Evolutionary conservation across 805 yeast species (phyloP).

Genomic region (Yarrowia alimentaria): DNA sequence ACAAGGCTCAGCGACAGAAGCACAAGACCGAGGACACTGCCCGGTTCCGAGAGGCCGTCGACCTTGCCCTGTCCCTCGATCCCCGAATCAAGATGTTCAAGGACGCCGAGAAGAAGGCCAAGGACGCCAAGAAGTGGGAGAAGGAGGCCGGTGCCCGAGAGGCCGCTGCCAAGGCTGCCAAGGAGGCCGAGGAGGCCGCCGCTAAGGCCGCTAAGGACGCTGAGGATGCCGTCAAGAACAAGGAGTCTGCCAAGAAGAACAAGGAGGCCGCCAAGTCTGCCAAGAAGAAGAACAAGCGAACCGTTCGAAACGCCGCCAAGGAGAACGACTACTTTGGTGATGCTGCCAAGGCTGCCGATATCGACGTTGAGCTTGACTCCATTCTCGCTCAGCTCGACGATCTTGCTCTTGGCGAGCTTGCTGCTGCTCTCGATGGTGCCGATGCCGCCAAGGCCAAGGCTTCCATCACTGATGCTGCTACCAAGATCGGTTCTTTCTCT

Average conservation of each 20-base stretch:
- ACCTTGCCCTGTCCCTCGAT: constrained; percentile 84
- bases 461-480: constrained; percentile 55
- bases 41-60: constrained; percentile 79
- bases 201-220: constrained; percentile 73
- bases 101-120: constrained; percentile 90
- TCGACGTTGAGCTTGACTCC: constrained; percentile 66
- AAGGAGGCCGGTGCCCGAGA: constrained; percentile 96
- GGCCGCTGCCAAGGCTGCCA: constrained; percentile 90
- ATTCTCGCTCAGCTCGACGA: constrained; percentile 81
- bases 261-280: constrained; percentile 88
- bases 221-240: constrained; percentile 58
- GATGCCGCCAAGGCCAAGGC: constrained; percentile 60
- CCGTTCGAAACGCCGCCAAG: constrained; percentile 76
- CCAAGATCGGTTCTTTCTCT: constrained; percentile 41
- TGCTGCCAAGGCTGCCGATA: constrained; percentile 63
- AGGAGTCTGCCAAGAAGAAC: constrained; percentile 85
- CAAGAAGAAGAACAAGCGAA: constrained; percentile 95
- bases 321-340: constrained; percentile 77
- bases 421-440: constrained; percentile 57
- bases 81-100: constrained; percentile 93
- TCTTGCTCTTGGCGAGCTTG: constrained; percentile 69
- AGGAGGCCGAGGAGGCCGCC: constrained; percentile 85
- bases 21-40: constrained; percentile 96
- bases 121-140: constrained; percentile 95
- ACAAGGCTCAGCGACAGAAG: constrained; percentile 94